Base-by-base conservation (phyloP, 225 moss, liverwort and hornwort species). In the Pleurozium schreberi region DNA sequence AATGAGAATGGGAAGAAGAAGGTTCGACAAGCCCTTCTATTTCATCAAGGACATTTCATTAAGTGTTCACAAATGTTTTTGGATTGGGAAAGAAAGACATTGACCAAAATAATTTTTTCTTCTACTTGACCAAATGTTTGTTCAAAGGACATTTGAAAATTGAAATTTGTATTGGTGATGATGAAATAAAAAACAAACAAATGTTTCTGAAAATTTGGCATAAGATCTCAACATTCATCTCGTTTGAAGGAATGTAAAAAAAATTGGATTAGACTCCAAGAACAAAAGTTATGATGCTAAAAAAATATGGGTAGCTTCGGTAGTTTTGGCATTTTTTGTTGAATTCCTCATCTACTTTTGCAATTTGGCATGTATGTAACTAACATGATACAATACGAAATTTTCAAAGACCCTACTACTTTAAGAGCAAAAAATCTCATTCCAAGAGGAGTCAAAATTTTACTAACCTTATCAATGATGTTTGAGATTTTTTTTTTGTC, bases 231-330 rank as follows among this genome's bases (percentile, higher is more conserved):
- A 79, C n/a, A 57, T n/a, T n/a, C 26, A 26, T 57, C 3, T 0
- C 7, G 4, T 26, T 78, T 2, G 2, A 4, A 0, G 17, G 3
- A 17, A 4, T 25, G 21, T 22, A 9, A 55, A 38, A 55, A 1
- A 9, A 6, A 3, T 23, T 13, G 9, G 1, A 55, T 26, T 10
- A 3, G 4, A 55, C 55, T 10, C 0, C 0, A 0, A 0, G 0
- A 53, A 22, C 23, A 34, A 76, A 21, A 76, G 8, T 33, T 19
- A 49, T 18, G 6, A 0, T 69, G 0, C 4, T 4, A 0, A 4
- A 7, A 68, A 68, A 68, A 22, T n/a, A 2, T 15, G 3, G 8
- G 2, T 9, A 71, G 6, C 23, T 47, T 11, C 1, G 5, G 3
- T 0, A 36, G 0, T 57, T 57, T 57, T 11, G n/a, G 6, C n/a